Evolutionary conservation across 805 yeast genomes (phyloP), one percentile per base, ranked within the genome.

Genomic region (Yarrowia alimentaria): DNA sequence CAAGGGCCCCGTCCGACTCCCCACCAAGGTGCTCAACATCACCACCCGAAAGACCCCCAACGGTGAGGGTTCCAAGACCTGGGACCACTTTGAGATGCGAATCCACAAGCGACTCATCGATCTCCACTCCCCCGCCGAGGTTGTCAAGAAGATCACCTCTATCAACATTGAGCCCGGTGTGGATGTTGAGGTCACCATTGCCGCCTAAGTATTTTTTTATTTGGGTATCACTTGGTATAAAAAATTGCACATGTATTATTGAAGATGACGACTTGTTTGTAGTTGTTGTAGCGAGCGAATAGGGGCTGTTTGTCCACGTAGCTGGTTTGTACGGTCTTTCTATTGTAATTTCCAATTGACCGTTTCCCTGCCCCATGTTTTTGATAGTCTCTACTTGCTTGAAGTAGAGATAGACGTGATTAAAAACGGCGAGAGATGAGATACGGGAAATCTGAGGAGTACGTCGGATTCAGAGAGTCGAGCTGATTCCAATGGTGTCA

Each of bases 21-120:
- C 99, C 80, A 93, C 99, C 77, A 93, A 90, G 85, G 93, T 85
- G 67, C 85, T 93, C 71, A 88, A 85, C 78, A 80, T 93, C 79
- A 80, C 95, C 78, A 93, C 99, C 86, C 89, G 99, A 87, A 93
- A 93, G 90, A 85, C 99, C 72, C 99, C 99, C 71, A 94, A 94
- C 77, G 99, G 99, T 93, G 97, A 93, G 81, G 99, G 99, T 93
- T 93, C 99, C 67, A 93, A 93, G 91, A 93, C 99, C 69, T 93
- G 97, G 97, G 99, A 93, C 74, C 79, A 94, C 68, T 93, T 83
- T 77, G 99, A 93, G 82, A 85, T 93, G 95, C 91, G 97, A 85
- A 89, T 93, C 82, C 99, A 93, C 96, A 93, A 93, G 94, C 90
- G 99, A 79, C 85, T 88, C 76, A 88, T 93, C 70, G 96, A 90